Conservation (phyloP, 2,329 filamentous ascomycete genomes). For the Fusarium devonianum region DNA sequence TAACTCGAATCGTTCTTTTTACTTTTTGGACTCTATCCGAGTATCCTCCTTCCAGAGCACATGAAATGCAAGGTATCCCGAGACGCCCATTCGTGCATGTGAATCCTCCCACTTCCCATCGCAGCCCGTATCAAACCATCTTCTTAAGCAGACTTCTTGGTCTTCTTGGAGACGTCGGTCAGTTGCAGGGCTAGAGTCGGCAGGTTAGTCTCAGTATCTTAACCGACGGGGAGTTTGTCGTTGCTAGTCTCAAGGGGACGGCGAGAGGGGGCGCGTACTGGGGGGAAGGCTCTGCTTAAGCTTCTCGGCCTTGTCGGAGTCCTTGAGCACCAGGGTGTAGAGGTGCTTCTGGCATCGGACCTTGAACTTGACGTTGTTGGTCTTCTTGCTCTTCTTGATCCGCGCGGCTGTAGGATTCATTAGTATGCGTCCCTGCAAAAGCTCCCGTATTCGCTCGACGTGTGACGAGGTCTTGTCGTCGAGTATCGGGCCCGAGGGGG, state of each 20-base stretch:
- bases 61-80: conserved; percentile 62
- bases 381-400: conserved; percentile 95
- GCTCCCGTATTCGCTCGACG: conserved; percentile 18
- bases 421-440: conserved; percentile 36
- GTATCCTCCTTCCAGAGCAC: conserved; percentile 50
- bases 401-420: conserved; percentile 70
- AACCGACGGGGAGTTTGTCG: not conserved
- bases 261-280: conserved; percentile 67
- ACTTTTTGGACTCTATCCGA: conserved; percentile 49
- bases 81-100: conserved; percentile 61
- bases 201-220: conserved; percentile 21
- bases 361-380: conserved; percentile 99
- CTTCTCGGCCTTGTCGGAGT: conserved; percentile 99
- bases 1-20: conserved; percentile 48
- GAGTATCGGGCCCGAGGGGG: not conserved
- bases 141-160: conserved; percentile 43
- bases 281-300: conserved; percentile 98
- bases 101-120: conserved; percentile 45
- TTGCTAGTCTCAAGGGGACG: conserved; percentile 1
- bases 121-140: conserved; percentile 37
- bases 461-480: conserved; percentile 4
- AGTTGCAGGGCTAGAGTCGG: conserved; percentile 56
- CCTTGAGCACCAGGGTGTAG: conserved; percentile 98
- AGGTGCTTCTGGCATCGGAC: conserved; percentile 96
- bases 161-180: conserved; percentile 65